Base-by-base conservation (phyloP, 1,284 basidiomycete species). In the Trichosporon sp. region DNA sequence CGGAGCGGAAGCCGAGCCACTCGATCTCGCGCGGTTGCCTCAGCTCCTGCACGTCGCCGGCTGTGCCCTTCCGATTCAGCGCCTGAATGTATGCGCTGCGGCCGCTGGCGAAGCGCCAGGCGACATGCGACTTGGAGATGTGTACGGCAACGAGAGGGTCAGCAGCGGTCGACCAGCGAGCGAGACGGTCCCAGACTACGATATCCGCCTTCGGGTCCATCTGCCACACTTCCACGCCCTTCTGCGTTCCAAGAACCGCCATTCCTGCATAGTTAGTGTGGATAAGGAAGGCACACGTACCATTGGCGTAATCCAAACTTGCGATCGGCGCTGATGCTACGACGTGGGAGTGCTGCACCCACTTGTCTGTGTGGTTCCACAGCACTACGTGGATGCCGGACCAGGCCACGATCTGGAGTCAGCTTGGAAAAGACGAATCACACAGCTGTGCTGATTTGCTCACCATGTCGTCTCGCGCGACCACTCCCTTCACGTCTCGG, bases 1-100 rank as follows among this genome's bases (percentile, higher is more conserved):
- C 65, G 14, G 75, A 77, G 2, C 83, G 69, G 81, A 81, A 84
- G 10, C 77, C 75, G 11, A 83, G 79, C 78, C 79, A 81, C 8
- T 74, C 66, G n/a, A 84, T 76, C 63, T 78, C 74, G 54, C 81
- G 73, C 0, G 81, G 81, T 72, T 81, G 79, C n/a, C 77, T 66
- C 6, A 83, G 66, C 43, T 80, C 79, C 68, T 84, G 83, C 2
- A 76, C 73, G 12, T 76, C 73, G 1, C 77, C 74, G 0, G 63
- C 51, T 43, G 73, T 67, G n/a, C 77, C 74, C 51, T 76, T 77
- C 1, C 70, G 43, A 61, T 76, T 74, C 19, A 81, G 61, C 0
- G 76, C 70, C 16, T 78, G 71, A 19, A 82, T 71, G 35, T 76
- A 69, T 8, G 74, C 79, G 0, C 67, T 73, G 46, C 71, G 69